Evolutionary conservation across 1,284 basidiomycete genomes (phyloP), one percentile per base, ranked within the genome.

Genomic region (Pascua sp.): DNA sequence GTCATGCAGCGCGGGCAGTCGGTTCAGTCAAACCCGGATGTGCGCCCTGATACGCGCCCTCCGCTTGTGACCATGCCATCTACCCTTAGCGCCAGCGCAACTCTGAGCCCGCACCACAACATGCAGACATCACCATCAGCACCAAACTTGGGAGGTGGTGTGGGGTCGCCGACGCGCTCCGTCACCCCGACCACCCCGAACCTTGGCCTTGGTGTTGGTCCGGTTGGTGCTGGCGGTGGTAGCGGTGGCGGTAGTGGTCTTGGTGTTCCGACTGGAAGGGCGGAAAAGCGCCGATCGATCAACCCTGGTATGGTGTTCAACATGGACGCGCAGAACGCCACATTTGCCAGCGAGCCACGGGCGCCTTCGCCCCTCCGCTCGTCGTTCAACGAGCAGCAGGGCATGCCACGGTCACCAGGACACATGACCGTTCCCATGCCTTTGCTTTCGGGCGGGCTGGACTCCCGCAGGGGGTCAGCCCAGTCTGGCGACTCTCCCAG

Each of bases 271-370:
- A 66, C 67, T 1, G 62, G 59, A 39, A 72, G 71, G 58, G 73
- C 75, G 0, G 75, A 75, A 13, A 63, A 67, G 40, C 57, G 77
- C 44, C 53, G 75, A 32, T 78, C 77, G 0, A 79, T 79, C 68
- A 79, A 78, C 57, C 77, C 77, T 0, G 72, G 64, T 11, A 72
- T 73, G 68, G 64, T 71, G 2, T 73, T 75, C 68, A 75, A 70
- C 52, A 67, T 74, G 53, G 75, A 77, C 47, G 55, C 64, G 11
- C 55, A 61, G 9, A 71, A 73, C 41, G 65, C 61, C 16, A 69
- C 67, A 8, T 72, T 70, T 51, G 64, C 70, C 0, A 63, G 58
- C 0, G 72, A 73, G 32, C 65, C 65, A 0, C 51, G 76, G 43
- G 75, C 76, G 0, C 72, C 75, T 1, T 78, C 77, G 2, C 77